A percentile compares a stretch with the other conserved stretches of the same genome.
Evolutionary conservation across 1,284 basidiomycete genomes (phyloP).

Genomic region (Puccinia triticina): DNA sequence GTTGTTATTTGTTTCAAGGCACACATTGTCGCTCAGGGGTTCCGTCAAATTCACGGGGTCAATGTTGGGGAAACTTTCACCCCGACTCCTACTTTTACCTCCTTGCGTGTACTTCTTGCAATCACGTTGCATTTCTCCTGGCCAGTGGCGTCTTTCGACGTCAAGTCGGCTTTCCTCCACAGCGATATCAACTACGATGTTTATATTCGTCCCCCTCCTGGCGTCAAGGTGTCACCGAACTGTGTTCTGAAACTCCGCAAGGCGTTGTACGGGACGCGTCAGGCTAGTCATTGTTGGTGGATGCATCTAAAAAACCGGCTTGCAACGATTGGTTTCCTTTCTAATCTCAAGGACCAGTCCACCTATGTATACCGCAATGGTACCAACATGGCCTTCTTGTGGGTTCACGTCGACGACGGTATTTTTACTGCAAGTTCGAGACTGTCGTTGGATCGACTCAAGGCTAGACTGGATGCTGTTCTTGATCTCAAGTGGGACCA

Average conservation of each 20-base stretch:
- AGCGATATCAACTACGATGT: neutral
- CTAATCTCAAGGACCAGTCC: neutral
- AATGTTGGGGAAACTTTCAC: neutral
- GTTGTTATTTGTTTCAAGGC: neutral
- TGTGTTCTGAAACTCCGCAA: neutral
- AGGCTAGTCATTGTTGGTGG: neutral
- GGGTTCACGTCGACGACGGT: neutral
- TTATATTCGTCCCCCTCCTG: neutral
- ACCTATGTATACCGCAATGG: neutral
- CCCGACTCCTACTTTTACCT: slow-evolving; percentile 4
- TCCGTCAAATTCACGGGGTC: neutral
- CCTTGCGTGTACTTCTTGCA: no score
- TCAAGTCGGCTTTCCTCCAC: no score
- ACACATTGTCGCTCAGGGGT: neutral
- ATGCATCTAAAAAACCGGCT: neutral
- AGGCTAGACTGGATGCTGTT: no score
- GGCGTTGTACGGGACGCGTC: neutral
- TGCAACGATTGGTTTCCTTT: neutral
- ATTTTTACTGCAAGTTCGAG: no score
- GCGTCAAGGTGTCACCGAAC: neutral
- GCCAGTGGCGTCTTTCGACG: slow-evolving; percentile 14
- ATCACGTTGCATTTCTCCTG: neutral
- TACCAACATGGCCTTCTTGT: neutral
- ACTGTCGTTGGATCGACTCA: no score
- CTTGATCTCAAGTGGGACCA: no score